Evolutionary conservation across 371 early-diverging fungal species (phyloP).

Genomic region (Paraphysoderma sedebokerense): DNA sequence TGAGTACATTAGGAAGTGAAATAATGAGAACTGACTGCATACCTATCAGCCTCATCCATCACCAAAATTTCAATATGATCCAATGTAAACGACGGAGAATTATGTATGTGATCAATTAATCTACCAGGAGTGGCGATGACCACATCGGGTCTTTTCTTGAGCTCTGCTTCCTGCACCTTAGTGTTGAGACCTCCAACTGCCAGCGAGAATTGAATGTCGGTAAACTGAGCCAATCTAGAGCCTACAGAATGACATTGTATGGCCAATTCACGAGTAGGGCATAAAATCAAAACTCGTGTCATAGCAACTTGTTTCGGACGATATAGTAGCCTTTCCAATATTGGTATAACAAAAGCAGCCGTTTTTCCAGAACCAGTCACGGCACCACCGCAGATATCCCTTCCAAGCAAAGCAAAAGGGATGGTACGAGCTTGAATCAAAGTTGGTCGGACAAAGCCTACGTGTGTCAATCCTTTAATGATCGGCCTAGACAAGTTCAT

Average conservation of each 20-base stretch:
- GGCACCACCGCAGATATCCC: conserved; percentile 98
- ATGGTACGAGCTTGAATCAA: conserved; percentile 93
- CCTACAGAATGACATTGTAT: conserved; percentile 91
- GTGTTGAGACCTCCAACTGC: conserved; percentile 89
- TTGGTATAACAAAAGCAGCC: conserved; percentile 93
- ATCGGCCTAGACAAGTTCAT: conserved; percentile 92
- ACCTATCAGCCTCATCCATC: conserved; percentile 99
- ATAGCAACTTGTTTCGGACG: conserved; percentile 59
- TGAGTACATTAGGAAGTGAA: neutral
- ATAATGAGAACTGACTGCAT: neutral
- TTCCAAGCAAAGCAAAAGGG: conserved; percentile 91
- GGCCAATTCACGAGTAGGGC: conserved; percentile 99
- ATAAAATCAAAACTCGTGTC: conserved; percentile 87
- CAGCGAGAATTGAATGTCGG: conserved; percentile 71
- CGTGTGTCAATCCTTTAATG: conserved; percentile 69
- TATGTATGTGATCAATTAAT: conserved; percentile 94
- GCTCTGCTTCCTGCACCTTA: conserved; percentile 80
- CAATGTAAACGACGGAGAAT: conserved; percentile 71
- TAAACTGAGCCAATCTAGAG: conserved; percentile 64
- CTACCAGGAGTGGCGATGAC: conserved; percentile 99
- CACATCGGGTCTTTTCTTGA: conserved; percentile 83
- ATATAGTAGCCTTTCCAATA: conserved; percentile 84
- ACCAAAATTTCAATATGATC: conserved; percentile 92
- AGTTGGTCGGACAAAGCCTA: conserved; percentile 89
- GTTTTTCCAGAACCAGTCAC: conserved; percentile 99